Evolutionary conservation across 345 rosid genomes (phyloP).

Genomic region (Chamaenerion angustifolium): DNA sequence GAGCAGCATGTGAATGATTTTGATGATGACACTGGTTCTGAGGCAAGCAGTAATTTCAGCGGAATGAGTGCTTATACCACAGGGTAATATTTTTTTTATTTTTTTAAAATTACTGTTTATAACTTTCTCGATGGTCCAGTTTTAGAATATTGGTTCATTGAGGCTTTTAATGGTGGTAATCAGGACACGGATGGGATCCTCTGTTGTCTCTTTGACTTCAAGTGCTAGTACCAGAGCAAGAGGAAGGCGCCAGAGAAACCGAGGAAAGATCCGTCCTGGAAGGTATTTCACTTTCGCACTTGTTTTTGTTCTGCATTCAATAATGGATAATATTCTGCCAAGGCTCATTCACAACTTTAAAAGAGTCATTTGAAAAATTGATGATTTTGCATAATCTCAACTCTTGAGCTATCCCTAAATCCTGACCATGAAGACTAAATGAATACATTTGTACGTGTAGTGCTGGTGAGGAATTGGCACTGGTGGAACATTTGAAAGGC

Average conservation of each 20-base stretch:
- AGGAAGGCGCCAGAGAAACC: slow-evolving; percentile 58
- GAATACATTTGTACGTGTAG: slow-evolving; percentile 14
- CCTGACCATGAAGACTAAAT: no score
- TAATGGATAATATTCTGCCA: neutral
- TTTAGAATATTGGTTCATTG: neutral
- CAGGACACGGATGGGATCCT: slow-evolving; percentile 66
- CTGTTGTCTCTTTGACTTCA: slow-evolving; percentile 61
- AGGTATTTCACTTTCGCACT: slow-evolving; percentile 37
- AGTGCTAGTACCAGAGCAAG: slow-evolving; percentile 56
- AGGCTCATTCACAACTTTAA: no score
- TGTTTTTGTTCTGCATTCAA: neutral
- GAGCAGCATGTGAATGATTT: slow-evolving; percentile 51
- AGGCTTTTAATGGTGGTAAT: slow-evolving; percentile 2
- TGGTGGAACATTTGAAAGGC: slow-evolving; percentile 85
- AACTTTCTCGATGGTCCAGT: slow-evolving; percentile 1
- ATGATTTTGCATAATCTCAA: no score
- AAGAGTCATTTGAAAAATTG: no score
- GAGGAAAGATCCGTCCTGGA: slow-evolving; percentile 89
- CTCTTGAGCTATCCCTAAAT: no score
- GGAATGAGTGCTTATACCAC: slow-evolving; percentile 94
- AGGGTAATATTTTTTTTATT: no score
- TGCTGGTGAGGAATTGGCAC: slow-evolving; percentile 88
- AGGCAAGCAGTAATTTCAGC: slow-evolving; percentile 76
- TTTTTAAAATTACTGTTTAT: no score
- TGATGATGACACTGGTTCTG: slow-evolving; percentile 86